phyloP scores from a whole-genome alignment of 2,329 filamentous ascomycete genomes.

The Aotearoamyces nothofagi region DNA sequence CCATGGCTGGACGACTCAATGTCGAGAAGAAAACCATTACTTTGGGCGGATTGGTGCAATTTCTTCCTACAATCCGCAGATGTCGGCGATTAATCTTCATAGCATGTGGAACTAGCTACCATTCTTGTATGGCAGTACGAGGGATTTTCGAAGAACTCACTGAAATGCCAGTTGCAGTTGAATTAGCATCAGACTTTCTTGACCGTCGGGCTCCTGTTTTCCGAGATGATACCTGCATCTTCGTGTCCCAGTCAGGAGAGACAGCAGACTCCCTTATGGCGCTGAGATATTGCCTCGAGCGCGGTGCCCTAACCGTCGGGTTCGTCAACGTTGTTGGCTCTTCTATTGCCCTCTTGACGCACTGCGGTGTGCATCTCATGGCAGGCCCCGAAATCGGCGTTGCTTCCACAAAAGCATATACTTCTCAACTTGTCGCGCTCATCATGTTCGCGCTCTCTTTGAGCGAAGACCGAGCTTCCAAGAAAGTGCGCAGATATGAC shows the following conservation, averaged over 20 bases:
- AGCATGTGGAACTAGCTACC: conserved; percentile 94
- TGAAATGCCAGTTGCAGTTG: conserved; percentile 93
- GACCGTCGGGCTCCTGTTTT: conserved; percentile 94
- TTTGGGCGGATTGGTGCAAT: conserved; percentile 86
- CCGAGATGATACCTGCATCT: conserved; percentile 97
- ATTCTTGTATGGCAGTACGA: conserved; percentile 98
- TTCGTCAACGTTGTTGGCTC: conserved; percentile 98
- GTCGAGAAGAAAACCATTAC: conserved; percentile 87
- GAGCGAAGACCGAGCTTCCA: conserved; percentile 91
- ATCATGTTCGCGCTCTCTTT: conserved; percentile 97
- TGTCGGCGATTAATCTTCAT: conserved; percentile 98
- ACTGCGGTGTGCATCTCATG: conserved; percentile 99
- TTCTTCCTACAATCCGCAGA: conserved; percentile 89
- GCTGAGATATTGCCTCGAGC: conserved; percentile 93
- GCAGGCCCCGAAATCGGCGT: conserved; percentile 98
- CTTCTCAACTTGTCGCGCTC: conserved; percentile 98
- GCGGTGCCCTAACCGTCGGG: conserved; percentile 90
- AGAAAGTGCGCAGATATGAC: conserved; percentile 79
- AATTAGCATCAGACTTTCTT: conserved; percentile 95
- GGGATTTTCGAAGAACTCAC: conserved; percentile 96
- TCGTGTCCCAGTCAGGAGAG: conserved; percentile 97
- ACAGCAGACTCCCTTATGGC: conserved; percentile 96
- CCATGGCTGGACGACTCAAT: conserved; percentile 97
- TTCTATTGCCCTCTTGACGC: conserved; percentile 94
- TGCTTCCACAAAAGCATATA: conserved; percentile 98